Evolutionary conservation across 805 yeast species (phyloP).

Genomic region (Phaffomyces thermotolerans): DNA sequence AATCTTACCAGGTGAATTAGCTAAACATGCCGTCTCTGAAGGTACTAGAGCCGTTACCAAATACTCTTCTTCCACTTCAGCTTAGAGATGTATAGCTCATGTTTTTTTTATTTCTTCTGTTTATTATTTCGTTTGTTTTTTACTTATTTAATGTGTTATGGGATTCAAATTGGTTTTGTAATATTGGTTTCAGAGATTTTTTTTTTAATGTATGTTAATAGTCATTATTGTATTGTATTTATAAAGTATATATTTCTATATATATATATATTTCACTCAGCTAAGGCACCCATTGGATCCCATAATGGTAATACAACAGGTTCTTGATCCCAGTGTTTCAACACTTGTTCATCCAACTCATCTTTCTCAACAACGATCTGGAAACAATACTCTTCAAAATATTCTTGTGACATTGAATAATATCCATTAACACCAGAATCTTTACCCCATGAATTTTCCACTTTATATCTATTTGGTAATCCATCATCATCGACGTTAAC

Average conservation of each 20-base stretch:
- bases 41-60: constrained; percentile 99
- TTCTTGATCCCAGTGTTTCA: constrained; percentile 27
- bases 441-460: constrained; percentile 75
- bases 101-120: constrained; percentile 6
- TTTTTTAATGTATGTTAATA: neutral
- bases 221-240: neutral
- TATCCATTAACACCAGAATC: constrained; percentile 61
- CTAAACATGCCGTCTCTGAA: constrained; percentile 98
- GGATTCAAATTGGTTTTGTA: constrained; percentile 10
- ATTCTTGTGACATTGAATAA: constrained; percentile 65
- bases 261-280: constrained; percentile 20
- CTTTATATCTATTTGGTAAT: constrained; percentile 60
- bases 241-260: too few species aligned
- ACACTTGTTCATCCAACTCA: constrained; percentile 30
- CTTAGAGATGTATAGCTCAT: constrained; percentile 23
- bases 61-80: constrained; percentile 67
- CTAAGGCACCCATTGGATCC: constrained; percentile 78
- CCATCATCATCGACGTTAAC: constrained; percentile 63
- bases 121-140: constrained; percentile 8
- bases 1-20: constrained; percentile 97
- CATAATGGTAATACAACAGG: constrained; percentile 63
- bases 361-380: constrained; percentile 57
- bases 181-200: constrained; percentile 2
- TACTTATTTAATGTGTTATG: constrained; percentile 11
- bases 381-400: constrained; percentile 68